These are phyloP conservation scores for Madurella mycetomatis DNA, from an alignment of 2,329 filamentous ascomycete genomes.

Conservation along the genomic window DNA sequence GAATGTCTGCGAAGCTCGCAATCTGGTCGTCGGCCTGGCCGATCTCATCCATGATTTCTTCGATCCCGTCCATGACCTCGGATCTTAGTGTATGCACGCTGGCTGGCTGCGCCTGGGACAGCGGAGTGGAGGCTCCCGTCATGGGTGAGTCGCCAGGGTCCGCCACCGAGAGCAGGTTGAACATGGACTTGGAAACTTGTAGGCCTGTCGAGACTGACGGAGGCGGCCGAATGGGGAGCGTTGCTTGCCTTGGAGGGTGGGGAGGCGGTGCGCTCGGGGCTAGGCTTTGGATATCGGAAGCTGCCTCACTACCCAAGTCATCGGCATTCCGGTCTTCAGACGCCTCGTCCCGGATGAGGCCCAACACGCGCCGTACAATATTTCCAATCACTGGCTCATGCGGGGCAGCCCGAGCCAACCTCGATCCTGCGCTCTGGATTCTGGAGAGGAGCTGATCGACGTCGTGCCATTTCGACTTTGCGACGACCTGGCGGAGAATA, in stretches of 20 bases:
- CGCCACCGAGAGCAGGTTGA: conserved; percentile 77
- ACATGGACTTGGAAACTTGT: conserved; percentile 70
- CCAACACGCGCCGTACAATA: conserved; percentile 83
- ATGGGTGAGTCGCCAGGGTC: conserved; percentile 43
- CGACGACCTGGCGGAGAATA: conserved; percentile 81
- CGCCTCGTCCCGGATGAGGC: conserved; percentile 86
- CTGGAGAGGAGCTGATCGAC: conserved; percentile 74
- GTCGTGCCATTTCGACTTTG: conserved; percentile 72
- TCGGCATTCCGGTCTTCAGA: conserved; percentile 70
- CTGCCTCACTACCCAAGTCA: conserved; percentile 53
- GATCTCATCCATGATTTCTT: conserved; percentile 94
- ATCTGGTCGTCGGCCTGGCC: conserved; percentile 92
- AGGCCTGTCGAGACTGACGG: conserved; percentile 61
- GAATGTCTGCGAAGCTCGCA: conserved; percentile 78
- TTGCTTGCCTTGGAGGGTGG: conserved; percentile 14
- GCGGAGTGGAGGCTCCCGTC: conserved; percentile 38
- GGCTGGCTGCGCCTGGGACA: conserved; percentile 35
- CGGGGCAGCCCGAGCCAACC: conserved; percentile 77
- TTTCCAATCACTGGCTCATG: conserved; percentile 91
- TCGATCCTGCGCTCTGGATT: conserved; percentile 72
- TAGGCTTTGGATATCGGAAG: conserved; percentile 40
- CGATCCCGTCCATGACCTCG: conserved; percentile 89
- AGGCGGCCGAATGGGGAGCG: conserved; percentile 45
- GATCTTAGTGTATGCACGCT: conserved; percentile 70
- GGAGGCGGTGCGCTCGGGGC: conserved; percentile 14